Evolutionary conservation across 345 rosid genomes (phyloP), one percentile per base, ranked within the genome.

Genomic region (Eucalyptus caleyi): DNA sequence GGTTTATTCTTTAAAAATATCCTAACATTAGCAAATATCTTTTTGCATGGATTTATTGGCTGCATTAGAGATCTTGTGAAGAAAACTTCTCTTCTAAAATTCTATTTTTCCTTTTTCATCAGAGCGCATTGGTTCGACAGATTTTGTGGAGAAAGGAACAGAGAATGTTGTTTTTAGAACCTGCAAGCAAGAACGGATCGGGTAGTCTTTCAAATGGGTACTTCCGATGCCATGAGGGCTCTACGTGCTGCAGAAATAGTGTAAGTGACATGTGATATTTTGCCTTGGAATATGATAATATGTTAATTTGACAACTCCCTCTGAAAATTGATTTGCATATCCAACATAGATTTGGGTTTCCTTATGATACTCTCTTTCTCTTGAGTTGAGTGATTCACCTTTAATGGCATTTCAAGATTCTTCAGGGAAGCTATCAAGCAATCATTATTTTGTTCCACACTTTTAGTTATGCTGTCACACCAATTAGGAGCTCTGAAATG

Each of bases 221-320:
- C 99, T 89, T 96, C 99, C 89, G 96, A 97, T 96, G 98, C 99
- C 87, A 94, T 93, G 86, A 97, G 99, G 92, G 99, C 99, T 87
- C 89, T 97, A 87, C 94, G 90, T 30, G 97, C 99, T 89, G 95
- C 99, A 91, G 93, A 95, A 92, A 90, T 97, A 56, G 98, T 97
- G 99, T 97, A 89, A 91, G 96, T 90, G 86, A 30, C 24, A 45
- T 7, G 34, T 86, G 87, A 19, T 50, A 16, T 27, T 6, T 86
- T 6, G 42, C 87, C 60, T 86, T 50, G 44, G 34, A 34, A 37
- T 37, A 77, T 2, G 8, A 77, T 77, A 11, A 11, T 26, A 40
- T 40, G 27, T 77, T 37, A 11, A 2, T 77, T 40, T 77, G 21
- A 77, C 83, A 77, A 40, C 47, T 77, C 40, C 45, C 82, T 37